These are phyloP conservation scores for Euphorbia schlechtendalii DNA, from an alignment of 441 rosid genomes.

Conservation along the genomic window DNA sequence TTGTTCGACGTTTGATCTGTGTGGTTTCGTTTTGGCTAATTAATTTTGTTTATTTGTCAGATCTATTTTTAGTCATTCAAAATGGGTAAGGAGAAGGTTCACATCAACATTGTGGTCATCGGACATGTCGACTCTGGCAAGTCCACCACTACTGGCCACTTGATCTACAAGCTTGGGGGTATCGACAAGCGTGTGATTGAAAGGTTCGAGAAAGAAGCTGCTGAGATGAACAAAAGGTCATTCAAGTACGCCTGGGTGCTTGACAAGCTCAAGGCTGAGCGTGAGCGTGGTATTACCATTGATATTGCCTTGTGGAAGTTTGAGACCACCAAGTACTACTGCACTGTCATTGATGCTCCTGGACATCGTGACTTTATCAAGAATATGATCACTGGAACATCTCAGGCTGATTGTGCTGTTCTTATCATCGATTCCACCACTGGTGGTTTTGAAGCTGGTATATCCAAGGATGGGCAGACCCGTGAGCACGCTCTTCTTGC, in stretches of 20 bases:
- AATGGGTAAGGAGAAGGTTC: conserved; percentile 10
- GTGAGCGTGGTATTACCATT: conserved; percentile 4
- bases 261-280: conserved; percentile 8
- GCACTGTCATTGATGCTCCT: conserved; percentile 4
- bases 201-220: not conserved
- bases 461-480: conserved; percentile 6
- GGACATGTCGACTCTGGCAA: conserved; percentile 21
- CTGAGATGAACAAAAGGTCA: not conserved
- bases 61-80: not conserved
- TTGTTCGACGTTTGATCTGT: not conserved
- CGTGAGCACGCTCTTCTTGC: conserved; percentile 9
- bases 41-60: not conserved
- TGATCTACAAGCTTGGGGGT: conserved; percentile 3
- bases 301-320: conserved; percentile 1
- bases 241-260: conserved; percentile 7
- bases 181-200: conserved; percentile 6
- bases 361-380: conserved; percentile 7
- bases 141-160: not conserved
- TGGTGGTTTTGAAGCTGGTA: conserved; percentile 9
- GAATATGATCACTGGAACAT: not conserved
- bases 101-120: conserved; percentile 4
- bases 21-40: not conserved
- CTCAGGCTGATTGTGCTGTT: conserved; percentile 1
- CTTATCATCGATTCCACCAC: conserved; percentile 5
- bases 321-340: not conserved